Base-by-base conservation (phyloP, 371 early-diverging fungal species). In the Mortierella sp. region DNA sequence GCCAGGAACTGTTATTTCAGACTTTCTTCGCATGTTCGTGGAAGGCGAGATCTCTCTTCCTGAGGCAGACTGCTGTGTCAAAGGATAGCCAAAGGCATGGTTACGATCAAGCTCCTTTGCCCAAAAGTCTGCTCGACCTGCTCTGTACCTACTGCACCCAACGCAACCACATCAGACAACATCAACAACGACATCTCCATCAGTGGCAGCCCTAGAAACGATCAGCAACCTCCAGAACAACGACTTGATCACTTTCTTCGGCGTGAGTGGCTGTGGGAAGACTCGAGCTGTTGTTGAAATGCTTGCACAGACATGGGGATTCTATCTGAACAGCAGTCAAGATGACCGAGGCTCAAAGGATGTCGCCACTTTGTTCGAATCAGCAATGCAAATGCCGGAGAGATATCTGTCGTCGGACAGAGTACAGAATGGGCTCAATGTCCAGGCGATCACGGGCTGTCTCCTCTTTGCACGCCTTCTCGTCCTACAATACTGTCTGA, bases 271-370 rank as follows among this genome's bases (percentile, higher is more conserved):
- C 62, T 74, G 75, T 53, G 70, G 75, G 12, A 69, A 74, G 55
- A 69, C 70, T 15, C 57, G 75, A 0, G 66, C 75, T 43, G 75
- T 69, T 29, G 66, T 75, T 9, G 75, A 75, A 60, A 75, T 75
- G 69, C 75, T 70, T 21, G 58, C 70, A 0, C 57, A 75, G 58
- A 70, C 30, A n/a, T 75, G 75, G 70, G 66, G 70, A 50, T 66
- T 75, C 66, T 75, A 69, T n/a, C 70, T n/a, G n/a, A n/a, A n/a
- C n/a, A n/a, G n/a, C n/a, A n/a, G n/a, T n/a, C n/a, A n/a, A n/a
- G n/a, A n/a, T n/a, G n/a, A n/a, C n/a, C n/a, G n/a, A n/a, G n/a
- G n/a, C n/a, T n/a, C n/a, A n/a, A n/a, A n/a, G n/a, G n/a, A 69
- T n/a, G 25, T 74, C 57, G 55, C 63, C 55, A 74, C 66, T 62